Percentiles rank a stretch among this genome's conserved stretches.
These are phyloP conservation scores for Gossypium trilobum DNA, from an alignment of 441 rosid genomes.

Conservation along the genomic window DNA sequence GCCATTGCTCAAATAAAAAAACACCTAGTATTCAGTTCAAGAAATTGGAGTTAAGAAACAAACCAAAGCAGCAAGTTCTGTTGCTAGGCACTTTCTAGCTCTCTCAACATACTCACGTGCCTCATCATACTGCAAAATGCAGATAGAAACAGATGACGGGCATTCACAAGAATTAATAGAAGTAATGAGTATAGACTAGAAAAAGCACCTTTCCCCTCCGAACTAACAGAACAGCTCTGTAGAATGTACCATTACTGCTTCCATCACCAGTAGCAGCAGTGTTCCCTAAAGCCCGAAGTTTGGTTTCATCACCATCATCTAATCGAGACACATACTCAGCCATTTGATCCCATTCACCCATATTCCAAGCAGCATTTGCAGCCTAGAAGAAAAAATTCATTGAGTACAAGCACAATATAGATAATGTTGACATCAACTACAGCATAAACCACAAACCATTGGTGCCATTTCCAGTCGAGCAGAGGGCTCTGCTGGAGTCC, in stretches of 20 bases:
- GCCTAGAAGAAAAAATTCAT: slow-evolving; percentile 47
- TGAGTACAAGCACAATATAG: slow-evolving; percentile 15
- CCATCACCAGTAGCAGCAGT: slow-evolving; percentile 90
- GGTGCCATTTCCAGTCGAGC: slow-evolving; percentile 99
- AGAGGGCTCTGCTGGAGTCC: slow-evolving; percentile 98
- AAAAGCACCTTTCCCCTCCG: slow-evolving; percentile 66
- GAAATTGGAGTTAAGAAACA: slow-evolving; percentile 20
- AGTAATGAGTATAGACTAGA: slow-evolving; percentile 1
- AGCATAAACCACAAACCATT: slow-evolving; percentile 53
- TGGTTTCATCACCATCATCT: slow-evolving; percentile 98
- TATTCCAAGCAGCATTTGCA: slow-evolving; percentile 97
- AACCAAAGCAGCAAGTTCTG: slow-evolving; percentile 99
- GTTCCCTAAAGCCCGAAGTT: slow-evolving; percentile 79
- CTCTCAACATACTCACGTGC: slow-evolving; percentile 95
- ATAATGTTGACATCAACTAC: slow-evolving; percentile 12
- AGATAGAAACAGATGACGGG: slow-evolving; percentile 1
- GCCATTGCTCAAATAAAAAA: not conserved
- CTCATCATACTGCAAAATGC: slow-evolving; percentile 61
- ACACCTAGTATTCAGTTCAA: not conserved
- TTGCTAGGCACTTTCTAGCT: slow-evolving; percentile 96
- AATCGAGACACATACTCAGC: slow-evolving; percentile 90
- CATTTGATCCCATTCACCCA: slow-evolving; percentile 99
- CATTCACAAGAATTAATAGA: not conserved
- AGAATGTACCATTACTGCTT: slow-evolving; percentile 96
- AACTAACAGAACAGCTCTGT: slow-evolving; percentile 88